Evolutionary conservation across 2,329 filamentous ascomycete genomes (phyloP).

Genomic region (Phaeomoniella chlamydospora): DNA sequence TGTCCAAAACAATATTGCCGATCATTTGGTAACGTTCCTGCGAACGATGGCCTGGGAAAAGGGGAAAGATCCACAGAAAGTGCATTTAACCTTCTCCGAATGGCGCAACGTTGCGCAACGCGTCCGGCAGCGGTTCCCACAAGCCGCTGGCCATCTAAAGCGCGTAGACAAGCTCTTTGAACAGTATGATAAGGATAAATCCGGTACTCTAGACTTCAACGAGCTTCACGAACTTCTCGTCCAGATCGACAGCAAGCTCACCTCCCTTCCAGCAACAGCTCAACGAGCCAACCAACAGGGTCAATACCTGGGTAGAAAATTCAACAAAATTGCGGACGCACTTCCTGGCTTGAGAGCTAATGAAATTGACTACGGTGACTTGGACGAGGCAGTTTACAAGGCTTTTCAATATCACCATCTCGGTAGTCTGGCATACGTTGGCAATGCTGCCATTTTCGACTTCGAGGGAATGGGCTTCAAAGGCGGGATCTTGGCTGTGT

Average conservation of each 20-base stretch:
- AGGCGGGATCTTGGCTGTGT: slow-evolving; percentile 83
- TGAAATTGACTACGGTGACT: slow-evolving; percentile 71
- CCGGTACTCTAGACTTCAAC: slow-evolving; percentile 83
- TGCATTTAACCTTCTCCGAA: slow-evolving; percentile 73
- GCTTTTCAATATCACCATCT: slow-evolving; percentile 91
- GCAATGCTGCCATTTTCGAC: slow-evolving; percentile 93
- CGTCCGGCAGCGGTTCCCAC: slow-evolving; percentile 80
- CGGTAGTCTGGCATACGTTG: slow-evolving; percentile 84
- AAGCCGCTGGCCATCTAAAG: slow-evolving; percentile 73
- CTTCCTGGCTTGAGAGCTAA: slow-evolving; percentile 64
- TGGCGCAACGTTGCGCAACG: slow-evolving; percentile 75
- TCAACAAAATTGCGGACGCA: slow-evolving; percentile 76
- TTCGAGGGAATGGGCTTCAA: slow-evolving; percentile 63
- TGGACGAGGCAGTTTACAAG: slow-evolving; percentile 85
- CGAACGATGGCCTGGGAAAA: slow-evolving; percentile 83
- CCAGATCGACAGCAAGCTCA: slow-evolving; percentile 91
- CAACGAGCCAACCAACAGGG: slow-evolving; percentile 96
- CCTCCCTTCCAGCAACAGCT: slow-evolving; percentile 84
- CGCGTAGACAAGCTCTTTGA: slow-evolving; percentile 83
- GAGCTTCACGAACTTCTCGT: slow-evolving; percentile 77
- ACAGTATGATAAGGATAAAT: slow-evolving; percentile 85
- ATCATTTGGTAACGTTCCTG: slow-evolving; percentile 80
- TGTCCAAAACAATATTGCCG: slow-evolving; percentile 91
- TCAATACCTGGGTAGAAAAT: slow-evolving; percentile 78
- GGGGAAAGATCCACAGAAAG: slow-evolving; percentile 75